Conservation (phyloP, 2,329 filamentous ascomycete species). For the Nakataea oryzae region DNA sequence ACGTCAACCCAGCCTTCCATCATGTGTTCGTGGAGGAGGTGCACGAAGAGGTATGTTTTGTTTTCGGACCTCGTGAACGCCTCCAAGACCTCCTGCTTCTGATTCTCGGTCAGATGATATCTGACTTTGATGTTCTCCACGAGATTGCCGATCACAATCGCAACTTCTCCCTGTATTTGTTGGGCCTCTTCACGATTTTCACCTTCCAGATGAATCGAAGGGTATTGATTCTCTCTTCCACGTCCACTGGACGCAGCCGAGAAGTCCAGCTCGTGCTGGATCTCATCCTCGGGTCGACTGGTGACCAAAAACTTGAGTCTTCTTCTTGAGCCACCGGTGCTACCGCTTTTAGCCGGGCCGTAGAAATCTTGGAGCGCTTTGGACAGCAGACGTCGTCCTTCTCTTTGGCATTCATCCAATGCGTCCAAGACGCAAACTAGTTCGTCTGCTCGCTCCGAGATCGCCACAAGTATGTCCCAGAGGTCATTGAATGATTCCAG, state of each 20-base stretch:
- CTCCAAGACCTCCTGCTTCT: background rate
- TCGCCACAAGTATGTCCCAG: background rate
- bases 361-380: background rate
- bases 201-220: background rate
- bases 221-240: background rate
- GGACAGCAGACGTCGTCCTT: background rate
- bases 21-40: constrained; percentile 12
- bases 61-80: constrained; percentile 9
- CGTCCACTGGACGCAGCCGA: constrained; percentile 11
- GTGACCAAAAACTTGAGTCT: constrained; percentile 17
- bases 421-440: constrained; percentile 1
- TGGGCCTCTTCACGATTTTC: background rate
- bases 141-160: too few relatives aligned
- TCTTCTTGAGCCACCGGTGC: constrained; percentile 7
- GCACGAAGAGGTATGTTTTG: constrained; percentile 15
- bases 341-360: background rate
- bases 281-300: constrained; percentile 21
- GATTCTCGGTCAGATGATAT: background rate
- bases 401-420: background rate
- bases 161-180: background rate
- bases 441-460: background rate
- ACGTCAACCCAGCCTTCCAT: constrained; percentile 4
- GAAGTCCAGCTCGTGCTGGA: constrained; percentile 13
- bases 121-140: background rate
- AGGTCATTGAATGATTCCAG: background rate